A percentile compares a stretch with the other conserved stretches of the same genome.
phyloP scores from a whole-genome alignment of 331 rosid genomes.

The Ulmus americana region DNA sequence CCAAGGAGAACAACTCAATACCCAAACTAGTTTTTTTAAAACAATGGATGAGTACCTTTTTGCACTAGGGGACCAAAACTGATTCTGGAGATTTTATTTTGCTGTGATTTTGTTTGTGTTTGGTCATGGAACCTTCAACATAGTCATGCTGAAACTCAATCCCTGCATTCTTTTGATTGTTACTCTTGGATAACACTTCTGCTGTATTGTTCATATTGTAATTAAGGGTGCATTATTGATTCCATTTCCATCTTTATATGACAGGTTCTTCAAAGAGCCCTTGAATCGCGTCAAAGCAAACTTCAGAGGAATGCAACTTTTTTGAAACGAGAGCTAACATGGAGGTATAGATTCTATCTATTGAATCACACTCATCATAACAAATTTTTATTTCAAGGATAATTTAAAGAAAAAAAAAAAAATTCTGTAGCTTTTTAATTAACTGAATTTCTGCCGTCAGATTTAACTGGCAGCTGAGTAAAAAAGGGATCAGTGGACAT shows the following conservation, averaged over 20 bases:
- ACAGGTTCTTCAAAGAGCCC: slow-evolving; percentile 70
- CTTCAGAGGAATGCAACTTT: slow-evolving; percentile 52
- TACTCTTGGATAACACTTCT: too few species aligned
- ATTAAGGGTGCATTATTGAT: not conserved
- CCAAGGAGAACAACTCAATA: too few species aligned
- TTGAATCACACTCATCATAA: not conserved
- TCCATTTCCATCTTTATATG: slow-evolving; percentile 2
- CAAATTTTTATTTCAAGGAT: slow-evolving; percentile 1
- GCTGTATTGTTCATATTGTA: not conserved
- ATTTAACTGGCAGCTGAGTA: slow-evolving; percentile 70
- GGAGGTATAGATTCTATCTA: slow-evolving; percentile 56
- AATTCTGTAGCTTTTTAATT: not conserved
- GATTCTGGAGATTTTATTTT: not conserved
- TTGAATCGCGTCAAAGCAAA: slow-evolving; percentile 44
- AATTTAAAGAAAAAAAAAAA: too few species aligned
- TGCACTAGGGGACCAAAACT: not conserved
- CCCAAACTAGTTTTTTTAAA: too few species aligned
- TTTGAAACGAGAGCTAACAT: slow-evolving; percentile 64
- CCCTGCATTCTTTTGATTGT: too few species aligned
- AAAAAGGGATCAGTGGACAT: slow-evolving; percentile 81
- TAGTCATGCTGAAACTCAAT: too few species aligned
- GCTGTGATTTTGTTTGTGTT: not conserved
- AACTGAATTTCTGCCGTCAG: slow-evolving; percentile 29
- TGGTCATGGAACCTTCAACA: not conserved
- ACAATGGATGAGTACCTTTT: not conserved